These are phyloP conservation scores for Syzygium grande DNA, from an alignment of 345 rosid species.

Conservation along the genomic window DNA sequence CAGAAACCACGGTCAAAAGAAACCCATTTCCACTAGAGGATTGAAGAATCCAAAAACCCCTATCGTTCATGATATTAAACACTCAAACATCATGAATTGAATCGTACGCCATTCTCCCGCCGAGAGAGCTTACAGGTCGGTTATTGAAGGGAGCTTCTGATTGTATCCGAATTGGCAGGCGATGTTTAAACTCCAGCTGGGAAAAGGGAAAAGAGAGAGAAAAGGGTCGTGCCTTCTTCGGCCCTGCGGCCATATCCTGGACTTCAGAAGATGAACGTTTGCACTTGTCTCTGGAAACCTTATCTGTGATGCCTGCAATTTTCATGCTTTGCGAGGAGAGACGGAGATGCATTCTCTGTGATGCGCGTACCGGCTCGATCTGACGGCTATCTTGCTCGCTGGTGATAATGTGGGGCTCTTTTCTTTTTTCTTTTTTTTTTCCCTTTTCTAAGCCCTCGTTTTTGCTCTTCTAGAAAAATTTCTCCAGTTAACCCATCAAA, in stretches of 20 bases:
- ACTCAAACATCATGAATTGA: background rate
- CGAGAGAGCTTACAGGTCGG: background rate
- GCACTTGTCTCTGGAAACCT: background rate
- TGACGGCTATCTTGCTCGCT: background rate
- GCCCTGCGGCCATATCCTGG: background rate
- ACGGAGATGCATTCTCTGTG: background rate
- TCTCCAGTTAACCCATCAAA: background rate
- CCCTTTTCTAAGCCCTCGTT: background rate
- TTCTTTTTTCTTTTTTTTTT: background rate
- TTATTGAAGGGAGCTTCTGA: background rate
- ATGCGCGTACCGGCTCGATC: background rate
- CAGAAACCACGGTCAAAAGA: background rate
- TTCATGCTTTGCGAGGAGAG: background rate
- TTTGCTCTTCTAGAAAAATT: background rate
- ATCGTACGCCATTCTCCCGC: background rate
- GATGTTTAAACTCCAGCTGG: background rate
- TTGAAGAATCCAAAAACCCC: background rate
- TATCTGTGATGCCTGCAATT: background rate
- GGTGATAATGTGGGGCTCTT: background rate
- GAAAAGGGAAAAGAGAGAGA: background rate
- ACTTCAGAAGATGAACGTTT: background rate
- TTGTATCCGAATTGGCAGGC: background rate
- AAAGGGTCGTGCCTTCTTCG: background rate
- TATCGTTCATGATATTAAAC: background rate
- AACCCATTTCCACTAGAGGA: background rate